These are phyloP conservation scores for Incumbomyces delicatus DNA, from an alignment of 2,329 filamentous ascomycete genomes.

Conservation along the genomic window DNA sequence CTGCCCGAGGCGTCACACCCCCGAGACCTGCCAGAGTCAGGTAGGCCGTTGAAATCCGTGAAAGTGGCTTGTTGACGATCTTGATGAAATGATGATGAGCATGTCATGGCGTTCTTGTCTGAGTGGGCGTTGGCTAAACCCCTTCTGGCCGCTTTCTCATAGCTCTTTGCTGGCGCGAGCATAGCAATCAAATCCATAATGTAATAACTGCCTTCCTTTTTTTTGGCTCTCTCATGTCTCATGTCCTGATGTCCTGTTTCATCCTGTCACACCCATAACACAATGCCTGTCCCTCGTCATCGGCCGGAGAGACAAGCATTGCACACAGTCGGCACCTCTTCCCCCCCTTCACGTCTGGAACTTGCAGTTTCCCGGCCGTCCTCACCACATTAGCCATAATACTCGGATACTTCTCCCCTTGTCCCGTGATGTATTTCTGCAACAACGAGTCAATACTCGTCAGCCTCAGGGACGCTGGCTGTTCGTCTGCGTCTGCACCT, in stretches of 20 bases:
- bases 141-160: no score
- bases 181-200: no score
- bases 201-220: no score
- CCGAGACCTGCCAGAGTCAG: conserved; percentile 17
- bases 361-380: conserved; percentile 70
- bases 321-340: conserved; percentile 48
- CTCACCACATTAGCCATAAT: conserved; percentile 93
- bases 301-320: background rate
- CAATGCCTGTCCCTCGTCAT: conserved; percentile 35
- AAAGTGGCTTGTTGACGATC: background rate
- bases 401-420: conserved; percentile 77
- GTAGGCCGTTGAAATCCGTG: background rate
- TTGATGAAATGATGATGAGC: no score
- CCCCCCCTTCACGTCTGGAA: conserved; percentile 20
- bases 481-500: conserved; percentile 13
- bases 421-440: conserved; percentile 74
- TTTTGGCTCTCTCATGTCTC: background rate
- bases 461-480: conserved; percentile 47
- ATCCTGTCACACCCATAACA: conserved; percentile 39
- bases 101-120: no score
- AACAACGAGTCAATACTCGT: conserved; percentile 88
- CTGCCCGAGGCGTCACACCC: conserved; percentile 11
- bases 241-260: conserved; percentile 17
- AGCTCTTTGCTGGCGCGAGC: no score
- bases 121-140: no score